Conservation (phyloP, 1,139 yeast genomes). For the Geotrichum siamense region DNA sequence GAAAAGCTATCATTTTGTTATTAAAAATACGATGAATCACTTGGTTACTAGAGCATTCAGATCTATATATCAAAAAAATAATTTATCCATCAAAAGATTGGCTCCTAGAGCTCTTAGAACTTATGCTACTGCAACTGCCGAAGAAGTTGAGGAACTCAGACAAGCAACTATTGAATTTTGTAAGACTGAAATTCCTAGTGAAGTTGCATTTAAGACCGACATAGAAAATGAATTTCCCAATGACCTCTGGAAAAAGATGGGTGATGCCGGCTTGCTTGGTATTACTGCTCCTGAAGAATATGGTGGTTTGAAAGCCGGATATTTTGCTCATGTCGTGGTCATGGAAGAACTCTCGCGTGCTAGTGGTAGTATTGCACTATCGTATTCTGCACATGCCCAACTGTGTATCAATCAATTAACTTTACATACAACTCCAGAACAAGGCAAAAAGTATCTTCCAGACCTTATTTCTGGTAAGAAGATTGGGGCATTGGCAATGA, state of each 20-base stretch:
- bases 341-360: conserved; percentile 34
- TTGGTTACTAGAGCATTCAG: too few relatives aligned
- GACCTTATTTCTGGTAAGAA: conserved; percentile 30
- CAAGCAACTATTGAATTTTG: conserved; percentile 32
- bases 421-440: conserved; percentile 29
- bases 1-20: too few relatives aligned
- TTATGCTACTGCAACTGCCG: conserved; percentile 19
- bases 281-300: conserved; percentile 33
- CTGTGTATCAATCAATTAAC: conserved; percentile 33
- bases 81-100: too few relatives aligned
- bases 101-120: conserved; percentile 4
- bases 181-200: conserved; percentile 29
- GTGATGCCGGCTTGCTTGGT: conserved; percentile 34
- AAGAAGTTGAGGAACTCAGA: conserved; percentile 31
- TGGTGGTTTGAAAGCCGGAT: conserved; percentile 34
- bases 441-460: conserved; percentile 31
- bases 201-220: conserved; percentile 31
- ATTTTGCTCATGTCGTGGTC: conserved; percentile 32
- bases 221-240: conserved; percentile 30
- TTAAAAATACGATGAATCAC: too few relatives aligned
- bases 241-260: conserved; percentile 33
- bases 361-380: conserved; percentile 32
- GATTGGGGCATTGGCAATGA: conserved; percentile 34
- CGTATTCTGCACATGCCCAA: conserved; percentile 35
- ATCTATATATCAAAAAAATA: too few relatives aligned